These are phyloP conservation scores for Rhododendron ovatum DNA, from an alignment of 148 eudicot species.

Conservation along the genomic window DNA sequence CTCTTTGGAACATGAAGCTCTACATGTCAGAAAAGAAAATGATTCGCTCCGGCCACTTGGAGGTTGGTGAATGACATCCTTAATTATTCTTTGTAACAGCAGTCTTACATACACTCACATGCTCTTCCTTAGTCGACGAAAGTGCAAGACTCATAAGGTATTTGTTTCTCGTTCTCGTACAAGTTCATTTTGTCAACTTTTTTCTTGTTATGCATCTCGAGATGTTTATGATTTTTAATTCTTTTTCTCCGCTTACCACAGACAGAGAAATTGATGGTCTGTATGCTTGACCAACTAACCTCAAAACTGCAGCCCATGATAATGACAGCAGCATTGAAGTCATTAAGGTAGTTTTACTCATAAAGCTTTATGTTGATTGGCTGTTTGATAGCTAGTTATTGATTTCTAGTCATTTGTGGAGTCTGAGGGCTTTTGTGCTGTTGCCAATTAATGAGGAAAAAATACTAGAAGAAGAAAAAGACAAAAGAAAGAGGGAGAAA, in stretches of 20 bases:
- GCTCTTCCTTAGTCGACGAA: no score
- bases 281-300: slow-evolving; percentile 29
- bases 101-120: no score
- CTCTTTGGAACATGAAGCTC: slow-evolving; percentile 33
- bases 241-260: background rate
- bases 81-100: slow-evolving; percentile 15
- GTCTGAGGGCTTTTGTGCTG: background rate
- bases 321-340: slow-evolving; percentile 28
- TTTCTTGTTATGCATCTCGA: background rate
- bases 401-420: slow-evolving; percentile 17
- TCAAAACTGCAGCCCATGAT: slow-evolving; percentile 21
- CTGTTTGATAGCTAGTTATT: background rate
- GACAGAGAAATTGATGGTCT: slow-evolving; percentile 65
- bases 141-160: no score
- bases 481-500: no score
- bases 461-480: no score
- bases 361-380: background rate
- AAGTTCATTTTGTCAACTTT: background rate
- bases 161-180: background rate
- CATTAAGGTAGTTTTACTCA: slow-evolving; percentile 41
- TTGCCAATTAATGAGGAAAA: background rate
- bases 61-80: slow-evolving; percentile 36
- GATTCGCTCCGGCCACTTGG: slow-evolving; percentile 26
- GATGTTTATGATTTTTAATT: background rate
- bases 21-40: slow-evolving; percentile 21